phyloP scores from a whole-genome alignment of 495 filamentous ascomycete species.

The Podospora conica region DNA sequence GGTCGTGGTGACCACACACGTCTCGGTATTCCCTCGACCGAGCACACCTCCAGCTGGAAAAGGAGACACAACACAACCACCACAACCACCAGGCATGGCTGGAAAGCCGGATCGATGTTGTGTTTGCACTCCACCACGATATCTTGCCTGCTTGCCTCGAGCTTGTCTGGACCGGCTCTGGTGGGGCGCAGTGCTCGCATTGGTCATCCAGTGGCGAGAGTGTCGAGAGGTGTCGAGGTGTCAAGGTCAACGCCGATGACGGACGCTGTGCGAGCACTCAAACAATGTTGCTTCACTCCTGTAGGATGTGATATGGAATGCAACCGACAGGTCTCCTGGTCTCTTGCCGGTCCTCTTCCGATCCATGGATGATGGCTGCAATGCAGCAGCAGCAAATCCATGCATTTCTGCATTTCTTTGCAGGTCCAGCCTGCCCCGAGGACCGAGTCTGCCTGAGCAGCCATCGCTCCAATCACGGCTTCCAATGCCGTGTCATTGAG shows the following conservation, averaged over 20 bases:
- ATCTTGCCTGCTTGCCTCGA: neutral
- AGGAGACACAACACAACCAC: neutral
- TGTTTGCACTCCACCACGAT: neutral
- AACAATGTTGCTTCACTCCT: neutral
- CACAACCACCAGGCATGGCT: neutral
- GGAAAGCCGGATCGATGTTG: neutral
- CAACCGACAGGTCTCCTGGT: neutral
- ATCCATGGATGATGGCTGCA: neutral
- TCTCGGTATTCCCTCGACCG: neutral
- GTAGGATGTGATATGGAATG: neutral
- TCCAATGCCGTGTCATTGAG: neutral
- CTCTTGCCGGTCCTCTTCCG: conserved; percentile 1
- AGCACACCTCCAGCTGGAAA: neutral
- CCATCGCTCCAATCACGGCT: neutral
- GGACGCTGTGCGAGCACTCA: neutral
- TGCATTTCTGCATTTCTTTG: neutral
- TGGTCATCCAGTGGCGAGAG: neutral
- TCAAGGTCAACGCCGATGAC: neutral
- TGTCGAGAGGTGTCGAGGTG: too few species aligned
- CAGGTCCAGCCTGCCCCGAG: neutral
- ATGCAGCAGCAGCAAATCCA: neutral
- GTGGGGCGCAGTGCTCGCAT: neutral
- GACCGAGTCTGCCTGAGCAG: conserved; percentile 3
- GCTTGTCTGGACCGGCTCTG: neutral
- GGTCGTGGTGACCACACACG: neutral